Evolutionary conservation across 345 rosid genomes (phyloP), one percentile per base, ranked within the genome.

Genomic region (Eucalyptus melliodora): DNA sequence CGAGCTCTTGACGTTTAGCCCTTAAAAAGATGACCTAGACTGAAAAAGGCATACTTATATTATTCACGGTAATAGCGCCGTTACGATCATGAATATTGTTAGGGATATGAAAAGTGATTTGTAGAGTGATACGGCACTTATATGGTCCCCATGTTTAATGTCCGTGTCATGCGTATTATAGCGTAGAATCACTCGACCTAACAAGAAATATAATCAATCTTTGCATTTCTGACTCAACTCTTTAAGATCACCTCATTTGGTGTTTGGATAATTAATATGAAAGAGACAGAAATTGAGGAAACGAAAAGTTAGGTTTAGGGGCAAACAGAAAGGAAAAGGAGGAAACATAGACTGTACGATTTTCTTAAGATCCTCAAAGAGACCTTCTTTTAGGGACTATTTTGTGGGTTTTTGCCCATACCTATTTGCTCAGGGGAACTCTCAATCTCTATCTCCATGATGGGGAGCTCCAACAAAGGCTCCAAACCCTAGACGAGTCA

Each of bases 131-230:
- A 40, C 2, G 27, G 27, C 47, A 4, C 9, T 40, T 11, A 40
- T 21, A 21, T 42, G 47, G 27, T 77, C 47, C 83, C 44, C 85
- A 77, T 0, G 5, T 77, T 77, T 77, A 77, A 77, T 40, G 47
- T 40, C 5, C 15, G 4, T 1, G 16, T 4, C 3, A 5, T 21
- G 9, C 1, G 1, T 11, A 77, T 26, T 21, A 42, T 11, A 40
- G 6, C 1, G 15, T 77, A 40, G 5, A 77, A 40, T 77, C 30
- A 77, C 42, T 40, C 12, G 47, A 77, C 45, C 77, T n/a, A 65
- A 65, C 8, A 62, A 62, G 69, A 62, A 27, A 62, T 27, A 8
- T 62, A 62, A 62, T 62, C 69, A 62, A 27, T 30, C 16, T 62
- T 62, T 62, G 69, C 17, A 62, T 27, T 30, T 62, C 0, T 62